Base-by-base conservation (phyloP, 768 basidiomycete genomes). In the Suillus discolor region DNA sequence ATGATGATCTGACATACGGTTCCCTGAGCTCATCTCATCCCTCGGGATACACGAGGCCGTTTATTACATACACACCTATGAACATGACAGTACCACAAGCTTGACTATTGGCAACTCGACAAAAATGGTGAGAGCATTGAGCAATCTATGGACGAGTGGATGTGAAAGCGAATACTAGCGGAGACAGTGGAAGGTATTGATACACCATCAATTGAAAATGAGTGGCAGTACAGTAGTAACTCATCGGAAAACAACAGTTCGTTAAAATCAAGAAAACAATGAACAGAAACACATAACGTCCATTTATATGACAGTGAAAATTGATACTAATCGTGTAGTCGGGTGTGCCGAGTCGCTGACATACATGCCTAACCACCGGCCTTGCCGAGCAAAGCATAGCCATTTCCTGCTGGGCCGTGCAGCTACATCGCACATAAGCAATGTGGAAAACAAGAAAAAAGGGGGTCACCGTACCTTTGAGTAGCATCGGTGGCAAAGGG, bases 401-500 rank as follows among this genome's bases (percentile, higher is more conserved):
- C 92, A 65, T 79, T 82, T 25, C 91, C 91, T 72, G 86, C 85
- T 0, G 91, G 91, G 6, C 91, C 91, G 70, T 92, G 84, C 66
- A 87, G 77, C 92, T 93, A 68, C 7, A 13, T 45, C 16, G 65
- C 31, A 61, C 8, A 34, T 45, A 31, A 8, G 36, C 23, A 47
- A 54, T 42, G 12, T 3, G n/a, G 69, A n/a, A 68, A 38, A 62
- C 3, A 38, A n/a, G 23, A 47, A 65, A 18, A 15, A 41, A 28
- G 0, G 11, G 41, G 15, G 2, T 61, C 41, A 36, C 23, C 70
- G 60, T 41, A 80, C 86, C 86, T 91, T 93, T 66, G 83, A 82
- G 69, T 94, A 92, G 73, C 92, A 94, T 54, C 87, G 81, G 64
- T 84, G 82, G 68, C 92, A 94, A 44, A 86, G 80, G 15, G 90